Percentiles rank a stretch among this genome's conserved stretches.
Conservation (phyloP, 345 rosid genomes). For the Mercurialis annua region DNA sequence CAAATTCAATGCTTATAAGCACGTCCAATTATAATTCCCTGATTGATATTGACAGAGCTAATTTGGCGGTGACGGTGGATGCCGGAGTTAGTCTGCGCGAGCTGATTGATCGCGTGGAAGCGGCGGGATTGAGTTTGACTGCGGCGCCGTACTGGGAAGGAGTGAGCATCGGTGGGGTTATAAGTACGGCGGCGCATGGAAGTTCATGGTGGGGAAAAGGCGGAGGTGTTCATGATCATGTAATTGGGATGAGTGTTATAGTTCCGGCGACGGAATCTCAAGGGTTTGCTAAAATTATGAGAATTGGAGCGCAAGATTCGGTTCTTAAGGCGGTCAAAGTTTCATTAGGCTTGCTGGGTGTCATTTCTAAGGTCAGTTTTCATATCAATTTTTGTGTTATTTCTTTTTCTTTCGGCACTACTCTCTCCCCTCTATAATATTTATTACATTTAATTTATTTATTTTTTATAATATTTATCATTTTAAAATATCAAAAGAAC, state of each 20-base stretch:
- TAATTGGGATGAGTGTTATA: constrained; percentile 57
- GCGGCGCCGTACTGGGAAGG: constrained; percentile 96
- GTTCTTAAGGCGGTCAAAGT: constrained; percentile 70
- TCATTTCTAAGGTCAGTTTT: constrained; percentile 73
- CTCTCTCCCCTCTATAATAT: too few relatives aligned
- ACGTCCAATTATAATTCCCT: constrained; percentile 46
- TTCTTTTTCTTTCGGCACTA: too few relatives aligned
- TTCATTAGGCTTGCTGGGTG: constrained; percentile 71
- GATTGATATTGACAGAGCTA: constrained; percentile 46
- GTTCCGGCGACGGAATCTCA: constrained; percentile 53
- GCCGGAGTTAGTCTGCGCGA: constrained; percentile 63
- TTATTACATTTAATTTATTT: too few relatives aligned
- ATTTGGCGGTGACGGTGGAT: constrained; percentile 57
- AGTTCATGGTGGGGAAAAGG: constrained; percentile 95
- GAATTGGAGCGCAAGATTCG: constrained; percentile 46
- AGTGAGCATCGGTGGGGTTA: constrained; percentile 75
- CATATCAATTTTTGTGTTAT: too few relatives aligned
- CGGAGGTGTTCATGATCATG: constrained; percentile 91
- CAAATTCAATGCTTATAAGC: constrained; percentile 54
- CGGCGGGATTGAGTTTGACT: constrained; percentile 56
- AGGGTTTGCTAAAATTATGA: constrained; percentile 61
- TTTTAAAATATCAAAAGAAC: too few relatives aligned
- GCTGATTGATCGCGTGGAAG: constrained; percentile 65
- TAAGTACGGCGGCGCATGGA: constrained; percentile 90
- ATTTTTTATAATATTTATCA: too few relatives aligned